Conservation (phyloP, 140 eudicot genomes). For the Flaveria floridana region DNA sequence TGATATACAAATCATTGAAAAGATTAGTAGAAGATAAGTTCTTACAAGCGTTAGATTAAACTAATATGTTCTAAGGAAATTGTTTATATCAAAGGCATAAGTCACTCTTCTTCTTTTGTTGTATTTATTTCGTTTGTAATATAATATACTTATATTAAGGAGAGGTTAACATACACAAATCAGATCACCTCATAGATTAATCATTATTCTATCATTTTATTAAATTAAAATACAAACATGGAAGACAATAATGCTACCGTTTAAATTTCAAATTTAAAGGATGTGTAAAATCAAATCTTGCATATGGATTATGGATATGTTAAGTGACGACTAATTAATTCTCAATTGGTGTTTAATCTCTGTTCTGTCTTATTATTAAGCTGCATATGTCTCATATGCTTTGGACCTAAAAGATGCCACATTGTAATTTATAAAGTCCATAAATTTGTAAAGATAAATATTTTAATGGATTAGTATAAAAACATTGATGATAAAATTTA, state of each 20-base stretch:
- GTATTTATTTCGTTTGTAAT: too few relatives aligned
- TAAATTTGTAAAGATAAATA: background rate
- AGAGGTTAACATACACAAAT: too few relatives aligned
- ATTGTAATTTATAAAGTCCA: background rate
- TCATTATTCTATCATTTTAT: too few relatives aligned
- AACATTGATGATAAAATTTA: background rate
- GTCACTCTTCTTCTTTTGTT: too few relatives aligned
- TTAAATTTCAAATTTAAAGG: conserved; percentile 17
- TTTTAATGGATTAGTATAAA: background rate
- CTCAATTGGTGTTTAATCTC: conserved; percentile 3
- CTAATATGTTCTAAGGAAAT: too few relatives aligned
- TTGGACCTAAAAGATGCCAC: conserved; percentile 11
- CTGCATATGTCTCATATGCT: conserved; percentile 15
- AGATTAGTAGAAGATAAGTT: too few relatives aligned
- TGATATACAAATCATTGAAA: too few relatives aligned
- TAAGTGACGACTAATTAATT: background rate
- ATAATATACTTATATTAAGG: too few relatives aligned
- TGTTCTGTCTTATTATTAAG: conserved; percentile 3
- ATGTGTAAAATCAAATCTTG: background rate
- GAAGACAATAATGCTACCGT: background rate
- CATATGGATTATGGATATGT: background rate
- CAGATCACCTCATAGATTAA: too few relatives aligned
- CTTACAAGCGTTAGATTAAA: too few relatives aligned
- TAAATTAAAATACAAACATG: too few relatives aligned
- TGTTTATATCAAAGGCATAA: too few relatives aligned